Evolutionary conservation across 2,329 filamentous ascomycete genomes (phyloP).

Genomic region (Fusarium globosum): DNA sequence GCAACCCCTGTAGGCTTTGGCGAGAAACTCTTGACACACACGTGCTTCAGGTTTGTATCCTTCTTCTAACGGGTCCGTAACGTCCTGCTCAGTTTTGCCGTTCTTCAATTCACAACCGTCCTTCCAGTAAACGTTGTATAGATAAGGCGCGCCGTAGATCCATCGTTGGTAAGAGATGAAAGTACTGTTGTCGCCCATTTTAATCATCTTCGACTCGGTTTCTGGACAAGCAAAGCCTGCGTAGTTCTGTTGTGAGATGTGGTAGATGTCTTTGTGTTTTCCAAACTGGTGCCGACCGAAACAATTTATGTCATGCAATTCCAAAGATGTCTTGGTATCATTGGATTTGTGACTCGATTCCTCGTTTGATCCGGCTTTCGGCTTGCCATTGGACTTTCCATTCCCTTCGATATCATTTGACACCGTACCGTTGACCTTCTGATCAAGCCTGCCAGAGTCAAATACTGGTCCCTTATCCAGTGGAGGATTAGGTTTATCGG

Average conservation of each 20-base stretch:
- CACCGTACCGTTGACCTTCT: neutral
- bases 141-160: neutral
- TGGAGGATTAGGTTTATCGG: accelerated
- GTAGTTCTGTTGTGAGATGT: neutral
- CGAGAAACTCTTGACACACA: neutral
- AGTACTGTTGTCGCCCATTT: neutral
- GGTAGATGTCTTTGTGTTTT: neutral
- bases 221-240: neutral
- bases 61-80: neutral
- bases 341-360: neutral
- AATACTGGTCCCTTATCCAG: neutral
- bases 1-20: neutral
- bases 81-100: neutral
- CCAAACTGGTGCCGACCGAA: neutral
- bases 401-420: neutral
- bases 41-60: neutral
- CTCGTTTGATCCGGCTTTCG: neutral
- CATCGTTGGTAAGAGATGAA: neutral
- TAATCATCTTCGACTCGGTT: neutral
- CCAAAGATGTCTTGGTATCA: neutral
- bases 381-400: accelerated
- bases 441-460: neutral
- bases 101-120: neutral
- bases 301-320: neutral
- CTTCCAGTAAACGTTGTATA: neutral